A percentile compares a stretch with the other conserved stretches of the same genome.
Conservation (phyloP, 768 basidiomycete genomes). For the Leccinum sublutescens region DNA sequence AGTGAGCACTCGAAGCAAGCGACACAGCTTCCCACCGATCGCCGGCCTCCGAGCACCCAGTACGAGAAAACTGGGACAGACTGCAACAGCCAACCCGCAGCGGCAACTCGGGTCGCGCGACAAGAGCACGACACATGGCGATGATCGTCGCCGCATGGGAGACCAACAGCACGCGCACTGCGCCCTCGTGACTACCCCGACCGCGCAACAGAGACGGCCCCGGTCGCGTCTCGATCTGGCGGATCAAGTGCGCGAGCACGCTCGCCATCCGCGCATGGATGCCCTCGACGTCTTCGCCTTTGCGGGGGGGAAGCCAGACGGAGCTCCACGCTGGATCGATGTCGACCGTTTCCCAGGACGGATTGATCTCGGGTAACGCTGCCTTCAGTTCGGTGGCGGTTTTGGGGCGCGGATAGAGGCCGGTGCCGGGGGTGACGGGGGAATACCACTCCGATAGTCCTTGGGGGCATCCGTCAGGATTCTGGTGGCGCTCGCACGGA, state of each 20-base stretch:
- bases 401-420: constrained; percentile 74
- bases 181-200: constrained; percentile 37
- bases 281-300: constrained; percentile 64
- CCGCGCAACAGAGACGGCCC: constrained; percentile 8
- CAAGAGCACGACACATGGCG: constrained; percentile 57
- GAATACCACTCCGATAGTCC: constrained; percentile 81
- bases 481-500: constrained; percentile 8
- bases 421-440: constrained; percentile 60
- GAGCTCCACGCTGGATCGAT: constrained; percentile 67
- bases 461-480: constrained; percentile 21
- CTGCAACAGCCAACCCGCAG: constrained; percentile 77
- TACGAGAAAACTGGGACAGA: constrained; percentile 51
- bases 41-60: constrained; percentile 4
- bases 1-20: constrained; percentile 56
- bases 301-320: constrained; percentile 67
- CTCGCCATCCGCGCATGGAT: constrained; percentile 59
- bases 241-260: constrained; percentile 51
- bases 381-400: constrained; percentile 49
- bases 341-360: constrained; percentile 56
- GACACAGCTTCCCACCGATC: constrained; percentile 43
- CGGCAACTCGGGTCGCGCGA: constrained; percentile 49
- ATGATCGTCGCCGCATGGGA: constrained; percentile 78
- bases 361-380: constrained; percentile 59
- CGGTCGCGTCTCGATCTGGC: constrained; percentile 47
- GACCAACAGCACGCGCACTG: constrained; percentile 50